Evolutionary conservation across 2,329 filamentous ascomycete genomes (phyloP).

Genomic region (Septoria petroselini): DNA sequence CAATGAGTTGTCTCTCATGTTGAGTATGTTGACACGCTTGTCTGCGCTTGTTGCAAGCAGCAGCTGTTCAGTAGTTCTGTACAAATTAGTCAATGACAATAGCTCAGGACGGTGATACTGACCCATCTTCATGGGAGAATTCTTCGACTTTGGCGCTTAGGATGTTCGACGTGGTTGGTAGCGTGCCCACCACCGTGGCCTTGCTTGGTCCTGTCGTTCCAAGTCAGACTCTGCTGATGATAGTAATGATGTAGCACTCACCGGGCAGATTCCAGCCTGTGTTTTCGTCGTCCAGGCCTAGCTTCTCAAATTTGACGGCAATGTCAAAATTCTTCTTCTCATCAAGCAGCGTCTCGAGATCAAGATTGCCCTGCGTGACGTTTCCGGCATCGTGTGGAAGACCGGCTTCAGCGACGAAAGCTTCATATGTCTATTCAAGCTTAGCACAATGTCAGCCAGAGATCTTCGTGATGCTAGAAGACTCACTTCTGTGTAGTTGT

Average conservation of each 20-base stretch:
- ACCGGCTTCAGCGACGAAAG: slow-evolving; percentile 57
- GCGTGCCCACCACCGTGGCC: slow-evolving; percentile 42
- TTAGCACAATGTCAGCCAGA: slow-evolving; percentile 22
- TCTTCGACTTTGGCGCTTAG: slow-evolving; percentile 42
- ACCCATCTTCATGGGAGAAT: slow-evolving; percentile 6
- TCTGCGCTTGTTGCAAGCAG: slow-evolving; percentile 50
- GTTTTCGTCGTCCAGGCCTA: slow-evolving; percentile 46
- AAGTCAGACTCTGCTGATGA: neutral
- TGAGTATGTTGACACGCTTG: slow-evolving; percentile 49
- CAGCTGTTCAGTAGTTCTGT: slow-evolving; percentile 22
- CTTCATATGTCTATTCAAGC: slow-evolving; percentile 50
- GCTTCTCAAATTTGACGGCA: slow-evolving; percentile 55
- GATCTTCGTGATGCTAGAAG: neutral
- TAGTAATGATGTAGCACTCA: slow-evolving; percentile 35
- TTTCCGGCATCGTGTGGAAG: slow-evolving; percentile 51
- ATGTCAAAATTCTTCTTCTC: slow-evolving; percentile 60
- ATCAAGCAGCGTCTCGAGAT: slow-evolving; percentile 58
- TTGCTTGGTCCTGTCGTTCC: slow-evolving; percentile 12
- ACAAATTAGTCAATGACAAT: neutral
- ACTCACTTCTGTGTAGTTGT: slow-evolving; percentile 39
- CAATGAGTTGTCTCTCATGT: slow-evolving; percentile 38
- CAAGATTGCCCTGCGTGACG: slow-evolving; percentile 46
- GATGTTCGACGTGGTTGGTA: slow-evolving; percentile 54
- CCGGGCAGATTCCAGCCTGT: slow-evolving; percentile 48
- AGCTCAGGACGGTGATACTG: neutral